These are phyloP conservation scores for Pseudisothecium myosuroides DNA, from an alignment of 225 moss, liverwort and hornwort species.

Conservation along the genomic window DNA sequence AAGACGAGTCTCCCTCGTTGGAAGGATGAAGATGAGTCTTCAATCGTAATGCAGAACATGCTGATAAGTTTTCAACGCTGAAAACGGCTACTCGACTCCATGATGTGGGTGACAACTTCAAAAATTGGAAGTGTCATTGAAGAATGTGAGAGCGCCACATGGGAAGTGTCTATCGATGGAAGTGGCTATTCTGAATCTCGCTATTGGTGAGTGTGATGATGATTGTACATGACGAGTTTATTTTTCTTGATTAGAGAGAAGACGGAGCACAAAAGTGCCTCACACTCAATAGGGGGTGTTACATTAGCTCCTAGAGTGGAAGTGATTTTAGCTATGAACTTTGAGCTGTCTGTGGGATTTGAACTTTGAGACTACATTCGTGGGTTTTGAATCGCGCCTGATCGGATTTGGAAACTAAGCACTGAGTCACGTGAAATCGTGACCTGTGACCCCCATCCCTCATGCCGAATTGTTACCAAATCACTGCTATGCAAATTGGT, in stretches of 20 bases:
- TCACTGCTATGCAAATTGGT: not conserved
- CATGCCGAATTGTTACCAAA: not conserved
- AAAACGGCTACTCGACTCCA: not conserved
- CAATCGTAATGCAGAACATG: not conserved
- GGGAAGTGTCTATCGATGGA: not conserved
- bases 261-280: not conserved
- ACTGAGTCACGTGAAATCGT: not conserved
- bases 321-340: not conserved
- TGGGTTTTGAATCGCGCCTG: not conserved
- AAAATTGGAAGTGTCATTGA: not conserved
- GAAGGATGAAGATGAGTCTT: not conserved
- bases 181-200: not conserved
- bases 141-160: not conserved
- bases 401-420: not conserved
- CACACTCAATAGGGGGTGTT: not conserved
- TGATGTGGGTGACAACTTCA: not conserved
- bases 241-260: not conserved
- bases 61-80: not conserved
- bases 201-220: not conserved
- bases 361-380: not conserved
- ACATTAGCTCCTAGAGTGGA: not conserved
- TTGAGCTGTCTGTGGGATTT: not conserved
- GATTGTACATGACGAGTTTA: not conserved
- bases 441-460: not conserved
- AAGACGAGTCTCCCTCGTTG: not conserved